Conservation (phyloP, 176 grass and related monocot genomes). For the Hyparrhenia diplandra region DNA sequence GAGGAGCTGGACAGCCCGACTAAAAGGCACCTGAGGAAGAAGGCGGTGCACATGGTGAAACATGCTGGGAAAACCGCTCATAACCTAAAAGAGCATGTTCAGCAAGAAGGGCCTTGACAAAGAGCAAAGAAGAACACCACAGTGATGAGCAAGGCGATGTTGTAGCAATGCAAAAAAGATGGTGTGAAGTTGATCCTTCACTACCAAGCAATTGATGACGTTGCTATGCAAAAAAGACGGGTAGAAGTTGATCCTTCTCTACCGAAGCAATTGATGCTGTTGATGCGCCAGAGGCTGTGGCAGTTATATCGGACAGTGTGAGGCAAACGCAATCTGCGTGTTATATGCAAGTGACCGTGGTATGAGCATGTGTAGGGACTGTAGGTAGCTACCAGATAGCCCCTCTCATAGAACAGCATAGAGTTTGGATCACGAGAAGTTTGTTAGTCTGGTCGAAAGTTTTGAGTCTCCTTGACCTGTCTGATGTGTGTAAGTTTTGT, state of each 20-base stretch:
- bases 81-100: constrained; percentile 47
- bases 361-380: background rate
- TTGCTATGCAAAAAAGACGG: background rate
- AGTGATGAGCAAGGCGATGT: constrained; percentile 27
- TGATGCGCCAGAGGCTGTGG: background rate
- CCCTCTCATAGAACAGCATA: too few species aligned
- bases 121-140: constrained; percentile 32
- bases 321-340: background rate
- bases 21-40: constrained; percentile 47
- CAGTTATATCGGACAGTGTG: background rate
- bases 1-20: constrained; percentile 28
- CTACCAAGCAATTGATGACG: background rate
- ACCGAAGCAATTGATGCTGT: background rate
- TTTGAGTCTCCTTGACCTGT: too few species aligned
- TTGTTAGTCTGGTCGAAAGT: too few species aligned
- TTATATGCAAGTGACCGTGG: background rate
- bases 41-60: constrained; percentile 55
- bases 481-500: too few species aligned
- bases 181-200: background rate
- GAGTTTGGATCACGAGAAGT: too few species aligned
- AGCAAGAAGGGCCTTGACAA: constrained; percentile 60
- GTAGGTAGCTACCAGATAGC: background rate
- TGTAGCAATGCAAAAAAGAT: constrained; percentile 10
- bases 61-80: constrained; percentile 52
- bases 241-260: background rate